Evolutionary conservation across 2,329 filamentous ascomycete genomes (phyloP), one percentile per base, ranked within the genome.

Genomic region (Calonectria naviculata): DNA sequence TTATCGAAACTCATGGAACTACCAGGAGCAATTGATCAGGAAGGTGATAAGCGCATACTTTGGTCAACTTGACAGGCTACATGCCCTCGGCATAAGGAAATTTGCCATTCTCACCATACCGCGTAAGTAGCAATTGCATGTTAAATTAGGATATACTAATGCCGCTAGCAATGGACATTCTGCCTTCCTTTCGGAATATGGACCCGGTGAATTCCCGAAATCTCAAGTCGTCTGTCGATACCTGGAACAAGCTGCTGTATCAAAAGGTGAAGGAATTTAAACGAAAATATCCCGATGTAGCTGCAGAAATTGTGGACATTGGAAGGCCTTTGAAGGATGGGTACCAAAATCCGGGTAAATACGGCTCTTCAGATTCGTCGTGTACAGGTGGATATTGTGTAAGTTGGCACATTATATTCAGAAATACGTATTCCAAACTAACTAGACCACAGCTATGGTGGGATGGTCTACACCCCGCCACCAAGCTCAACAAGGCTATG

Each of bases 381-480:
- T 68, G 65, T 49, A 54, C 19, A 17, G 56, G 42, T 9, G 21
- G 29, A 9, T 41, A 42, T 10, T 68, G 65, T 17, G 65, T 68
- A 54, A 34, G 65, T 15, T 21, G 4, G 6, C 4, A 6, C 15
- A 5, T 10, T 7, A 56, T 9, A 5, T 5, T 2, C 12, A 13
- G 3, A 17, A 4, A n/a, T 12, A 29, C n/a, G 15, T 17, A 29
- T 17, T 19, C 3, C 2, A 24, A 21, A 29, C 65, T 68, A 31
- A 68, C 34, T 4, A 36, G 5, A 12, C 8, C 5, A 24, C 13
- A 68, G 65, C 19, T 68, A 19, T 68, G 65, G 65, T 68, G 65
- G 65, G 56, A 68, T 54, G 56, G 44, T 1, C n/a, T 46, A 3
- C 56, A 68, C 36, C 56, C 65, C 5, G 65, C 44, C 1, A 54